Base-by-base conservation (phyloP, 345 rosid species). In the Arabis alpina region DNA sequence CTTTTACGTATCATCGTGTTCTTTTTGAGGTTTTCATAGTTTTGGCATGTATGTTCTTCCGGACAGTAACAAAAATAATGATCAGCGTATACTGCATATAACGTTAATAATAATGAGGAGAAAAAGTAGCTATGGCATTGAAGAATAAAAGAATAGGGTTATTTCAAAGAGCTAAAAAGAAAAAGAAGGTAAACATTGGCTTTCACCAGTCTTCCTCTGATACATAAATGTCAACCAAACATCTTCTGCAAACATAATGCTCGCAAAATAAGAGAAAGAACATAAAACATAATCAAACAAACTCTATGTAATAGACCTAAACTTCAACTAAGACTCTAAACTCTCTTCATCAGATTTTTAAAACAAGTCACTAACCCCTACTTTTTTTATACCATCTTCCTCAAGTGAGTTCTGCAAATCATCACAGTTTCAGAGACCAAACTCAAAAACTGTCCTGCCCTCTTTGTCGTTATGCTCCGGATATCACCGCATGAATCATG, bases 291-390 rank as follows among this genome's bases (percentile, higher is more conserved):
- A 42, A 66, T 52, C 6, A 59, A 52, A 60, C 56, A 44, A 44
- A 61, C 14, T 61, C 64, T 60, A 67, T 53, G 36, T 74, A 54
- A 61, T 60, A 61, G n/a, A 6, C 68, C 73, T 52, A 74, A 74
- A 53, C 57, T 60, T 50, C 23, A 58, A 32, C 72, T 74, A 74
- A 43, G 25, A 67, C 9, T 67, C 68, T 74, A 66, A 44, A 74
- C 73, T 66, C 77, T 58, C 72, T 58, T 74, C 68, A 53, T 67
- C 54, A 59, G 78, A 52, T 60, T 44, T 36, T 73, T 41, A 34
- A 74, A 36, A 59, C 48, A 41, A 4, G 66, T 42, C 32, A 30
- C 62, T 67, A 74, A 52, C 27, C 14, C 34, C 78, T 74, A 75
- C 42, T 45, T 74, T 68, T 45, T 74, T 61, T 60, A 45, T 61